Conservation (phyloP, 441 rosid genomes). For the Populus hybrid region DNA sequence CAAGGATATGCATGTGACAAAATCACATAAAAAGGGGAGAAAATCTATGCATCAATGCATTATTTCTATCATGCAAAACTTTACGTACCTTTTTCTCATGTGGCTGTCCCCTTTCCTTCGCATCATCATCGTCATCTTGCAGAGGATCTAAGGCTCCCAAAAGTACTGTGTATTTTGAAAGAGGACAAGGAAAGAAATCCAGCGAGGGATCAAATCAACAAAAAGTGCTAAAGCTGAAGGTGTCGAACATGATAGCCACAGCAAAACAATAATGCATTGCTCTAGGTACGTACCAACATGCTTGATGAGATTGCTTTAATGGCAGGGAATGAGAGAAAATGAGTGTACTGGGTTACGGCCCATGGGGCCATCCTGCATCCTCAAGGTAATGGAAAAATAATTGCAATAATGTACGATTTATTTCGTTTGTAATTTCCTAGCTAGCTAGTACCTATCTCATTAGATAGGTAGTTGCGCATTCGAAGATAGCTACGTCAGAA, state of each 20-base stretch:
- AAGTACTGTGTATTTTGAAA: background rate
- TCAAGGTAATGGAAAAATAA: too few relatives aligned
- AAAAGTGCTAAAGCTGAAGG: background rate
- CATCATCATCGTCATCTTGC: background rate
- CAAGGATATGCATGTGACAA: background rate
- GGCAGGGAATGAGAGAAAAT: background rate
- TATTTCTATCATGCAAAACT: background rate
- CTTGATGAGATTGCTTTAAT: background rate
- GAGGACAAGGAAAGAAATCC: background rate
- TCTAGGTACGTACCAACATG: background rate
- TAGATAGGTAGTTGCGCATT: too few relatives aligned
- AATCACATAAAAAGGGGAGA: background rate
- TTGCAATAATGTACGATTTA: too few relatives aligned
- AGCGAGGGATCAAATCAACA: background rate
- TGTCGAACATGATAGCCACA: background rate
- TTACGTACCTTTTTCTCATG: background rate
- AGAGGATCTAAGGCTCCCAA: background rate
- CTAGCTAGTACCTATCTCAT: too few relatives aligned
- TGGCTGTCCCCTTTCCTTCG: background rate
- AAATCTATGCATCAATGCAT: background rate
- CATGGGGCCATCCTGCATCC: too few relatives aligned
- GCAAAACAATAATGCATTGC: too few relatives aligned
- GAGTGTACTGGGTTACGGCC: background rate
- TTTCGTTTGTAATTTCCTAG: background rate
- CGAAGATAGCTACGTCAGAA: too few relatives aligned